Evolutionary conservation across 2,329 filamentous ascomycete genomes (phyloP).

Genomic region (Fusarium acutatum): DNA sequence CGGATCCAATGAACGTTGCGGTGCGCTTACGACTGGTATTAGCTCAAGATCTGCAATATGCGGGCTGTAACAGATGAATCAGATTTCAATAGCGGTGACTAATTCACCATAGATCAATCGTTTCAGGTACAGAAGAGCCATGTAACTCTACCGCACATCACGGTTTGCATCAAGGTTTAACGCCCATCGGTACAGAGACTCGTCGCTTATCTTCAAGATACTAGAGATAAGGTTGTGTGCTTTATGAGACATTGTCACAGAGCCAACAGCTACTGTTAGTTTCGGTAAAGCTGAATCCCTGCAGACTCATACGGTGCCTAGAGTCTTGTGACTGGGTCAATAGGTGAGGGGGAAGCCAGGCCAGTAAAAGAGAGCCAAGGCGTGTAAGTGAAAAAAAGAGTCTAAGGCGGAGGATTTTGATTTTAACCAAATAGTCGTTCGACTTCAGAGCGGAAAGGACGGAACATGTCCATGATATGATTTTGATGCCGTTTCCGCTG

Average conservation of each 20-base stretch:
- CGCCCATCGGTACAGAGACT: neutral
- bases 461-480: neutral
- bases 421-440: neutral
- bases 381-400: neutral
- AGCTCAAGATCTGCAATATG: slow-evolving; percentile 3
- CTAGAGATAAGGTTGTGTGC: neutral
- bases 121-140: neutral
- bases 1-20: neutral
- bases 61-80: neutral
- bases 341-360: neutral
- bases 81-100: neutral
- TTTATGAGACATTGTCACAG: neutral
- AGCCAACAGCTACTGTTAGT: neutral
- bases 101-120: neutral
- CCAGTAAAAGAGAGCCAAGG: neutral
- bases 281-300: neutral
- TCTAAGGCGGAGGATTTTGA: neutral
- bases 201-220: neutral
- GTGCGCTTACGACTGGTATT: neutral
- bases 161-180: neutral
- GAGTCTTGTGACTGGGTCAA: neutral
- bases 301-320: neutral
- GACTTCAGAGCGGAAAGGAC: neutral
- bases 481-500: neutral
- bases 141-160: neutral